Base-by-base conservation (phyloP, 129 eudicot species). In the Ambrosia artemisiifolia region DNA sequence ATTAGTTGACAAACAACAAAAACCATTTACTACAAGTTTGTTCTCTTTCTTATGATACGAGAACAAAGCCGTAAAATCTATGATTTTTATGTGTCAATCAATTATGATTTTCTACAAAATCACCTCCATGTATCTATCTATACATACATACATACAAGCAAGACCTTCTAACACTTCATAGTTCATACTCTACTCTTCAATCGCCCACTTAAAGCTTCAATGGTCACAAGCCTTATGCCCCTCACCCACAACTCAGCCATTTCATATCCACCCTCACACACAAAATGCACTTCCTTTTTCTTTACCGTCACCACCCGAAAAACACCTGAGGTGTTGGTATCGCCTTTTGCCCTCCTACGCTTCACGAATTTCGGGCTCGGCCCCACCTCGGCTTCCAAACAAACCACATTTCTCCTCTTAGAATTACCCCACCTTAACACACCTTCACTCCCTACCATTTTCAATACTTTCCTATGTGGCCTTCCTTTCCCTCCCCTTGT, bases 221-320 rank as follows among this genome's bases (percentile, higher is more conserved):
- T 79, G 0, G 91, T 87, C 55, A 89, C 87, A 66, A 93, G 88
- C 76, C 78, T 87, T 57, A 93, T 85, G 63, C 98, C 98, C 77
- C 96, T 80, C 65, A 86, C 96, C 98, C 98, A 93, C 81, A 93
- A 63, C 82, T 85, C 85, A 5, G 98, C 96, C 83, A 70, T 84
- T 62, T 90, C 95, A 61, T 14, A 42, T 43, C 98, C 98, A 7
- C 98, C 97, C 2, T 90, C 88, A 64, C 95, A 90, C 75, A 88
- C 89, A 84, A 94, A 94, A 79, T 94, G 98, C 80, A 94, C 86
- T 67, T 88, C 98, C 83, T 90, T 94, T 69, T 86, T 88, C 85
- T 78, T 88, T 28, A 79, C 75, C 0, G 98, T 94, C 74, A 79
- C 77, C 67, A 90, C 96, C 20, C 88, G 86, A 47, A 94, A 94